Base-by-base conservation (phyloP, 257 asterid genomes). In the Ilex aquifolium region DNA sequence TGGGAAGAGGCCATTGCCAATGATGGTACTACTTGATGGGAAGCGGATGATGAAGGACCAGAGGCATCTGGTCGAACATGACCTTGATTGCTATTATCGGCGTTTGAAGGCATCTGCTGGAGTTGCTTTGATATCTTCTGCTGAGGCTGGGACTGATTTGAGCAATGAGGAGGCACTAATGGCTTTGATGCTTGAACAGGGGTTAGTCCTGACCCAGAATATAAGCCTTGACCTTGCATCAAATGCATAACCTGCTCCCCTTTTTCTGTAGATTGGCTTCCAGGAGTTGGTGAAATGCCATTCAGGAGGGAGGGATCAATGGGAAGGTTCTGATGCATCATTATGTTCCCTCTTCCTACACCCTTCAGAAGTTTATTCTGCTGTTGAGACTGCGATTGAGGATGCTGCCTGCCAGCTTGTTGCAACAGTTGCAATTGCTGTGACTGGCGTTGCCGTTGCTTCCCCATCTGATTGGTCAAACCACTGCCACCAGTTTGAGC, bases 351-450 rank as follows among this genome's bases (percentile, higher is more conserved):
- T 73, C 88, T 80, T 53, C 83, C 91, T 46, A 71, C 88, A 66
- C 94, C 94, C 72, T 89, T 89, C 13, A 69, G 78, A 75, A 53
- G 78, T 78, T 90, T 92, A 71, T 79, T 74, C 70, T 82, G 90
- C 71, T 73, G 89, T 72, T 79, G 96, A 65, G 83, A 62, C 60
- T 78, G 95, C 52, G 74, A 42, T 73, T 80, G 96, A 56, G 71
- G 94, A 17, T 88, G 78, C 70, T 75, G 73, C 75, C 79, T 75
- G 71, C 80, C 79, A 67, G 75, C 71, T 65, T 71, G 88, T 54
- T 65, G 78, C 67, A 76, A 70, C 76, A 60, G 78, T 65, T 78
- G 84, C 36, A 59, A 80, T 61, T 71, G 85, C n/a, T 69, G 80
- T 55, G 70, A 29, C 30, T 7, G 30, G 2, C 30, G 57, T 21